Evolutionary conservation across 1,284 basidiomycete genomes (phyloP), one percentile per base, ranked within the genome.

Genomic region (Ceratobasidium sp.): DNA sequence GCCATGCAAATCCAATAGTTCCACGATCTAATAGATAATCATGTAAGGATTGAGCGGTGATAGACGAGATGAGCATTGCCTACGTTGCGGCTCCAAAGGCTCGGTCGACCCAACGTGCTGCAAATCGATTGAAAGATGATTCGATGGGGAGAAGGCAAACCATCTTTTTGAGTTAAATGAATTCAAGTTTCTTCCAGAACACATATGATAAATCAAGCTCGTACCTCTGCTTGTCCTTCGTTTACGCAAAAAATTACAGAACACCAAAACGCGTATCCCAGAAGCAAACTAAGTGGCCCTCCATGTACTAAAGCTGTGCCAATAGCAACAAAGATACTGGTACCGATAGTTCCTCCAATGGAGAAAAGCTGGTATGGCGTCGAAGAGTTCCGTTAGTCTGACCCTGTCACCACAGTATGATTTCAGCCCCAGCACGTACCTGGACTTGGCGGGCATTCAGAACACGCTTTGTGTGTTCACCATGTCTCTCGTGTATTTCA

Each of bases 111-210:
- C 62, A 73, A 8, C 72, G 52, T n/a, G 52, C 36, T 9, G 72
- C 72, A 70, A 73, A 73, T 3, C 72, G 72, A 26, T 52, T 73
- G 59, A 73, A 73, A 43, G 61, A 67, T 34, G 62, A 67, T 69
- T 73, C 72, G 23, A 73, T 73, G 26, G 72, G 72, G 5, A 73
- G 65, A 16, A 62, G 34, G 62, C 61, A 73, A 30, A 73, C 72
- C 72, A 73, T 73, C 64, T 69, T 46, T n/a, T 43, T n/a, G 30
- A 52, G 52, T 18, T 46, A 69, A 57, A 55, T 55, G 52, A 34
- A 41, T 52, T 45, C 55, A 34, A 55, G 23, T 39, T 9, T 23
- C 18, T 21, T 21, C n/a, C 39, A 36, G 18, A 55, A n/a, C 52
- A 21, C 14, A 36, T 18, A 30, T 32, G 50, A 12, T 28, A 57